Evolutionary conservation across 2,329 filamentous ascomycete species (phyloP).

Genomic region (Lasiodiplodia hormozganensis): DNA sequence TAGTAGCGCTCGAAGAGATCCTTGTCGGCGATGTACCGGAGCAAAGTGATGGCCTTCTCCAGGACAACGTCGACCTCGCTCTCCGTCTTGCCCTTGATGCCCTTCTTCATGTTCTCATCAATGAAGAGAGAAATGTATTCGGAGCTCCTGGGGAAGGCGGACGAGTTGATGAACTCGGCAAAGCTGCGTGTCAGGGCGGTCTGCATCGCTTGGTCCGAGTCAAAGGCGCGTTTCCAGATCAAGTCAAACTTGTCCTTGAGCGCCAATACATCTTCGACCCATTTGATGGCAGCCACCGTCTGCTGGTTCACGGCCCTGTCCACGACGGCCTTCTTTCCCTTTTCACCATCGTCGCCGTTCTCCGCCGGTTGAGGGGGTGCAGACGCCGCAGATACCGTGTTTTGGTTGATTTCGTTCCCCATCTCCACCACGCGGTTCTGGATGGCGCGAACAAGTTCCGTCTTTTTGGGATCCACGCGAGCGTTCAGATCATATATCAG

Average conservation of each 20-base stretch:
- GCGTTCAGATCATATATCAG: conserved; percentile 81
- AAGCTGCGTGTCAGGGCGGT: conserved; percentile 87
- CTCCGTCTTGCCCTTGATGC: conserved; percentile 91
- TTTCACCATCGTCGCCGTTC: conserved; percentile 58
- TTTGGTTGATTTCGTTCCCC: conserved; percentile 81
- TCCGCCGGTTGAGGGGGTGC: conserved; percentile 45
- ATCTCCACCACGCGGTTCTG: conserved; percentile 79
- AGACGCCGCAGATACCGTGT: conserved; percentile 43
- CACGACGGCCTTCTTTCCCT: conserved; percentile 52
- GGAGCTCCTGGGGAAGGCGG: conserved; percentile 75
- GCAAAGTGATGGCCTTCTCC: conserved; percentile 86
- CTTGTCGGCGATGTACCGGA: conserved; percentile 89
- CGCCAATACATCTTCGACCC: conserved; percentile 88
- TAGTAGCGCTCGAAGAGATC: conserved; percentile 98
- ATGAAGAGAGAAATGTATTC: conserved; percentile 97
- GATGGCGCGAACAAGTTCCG: conserved; percentile 72
- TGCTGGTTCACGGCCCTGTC: conserved; percentile 72
- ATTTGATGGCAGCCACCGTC: conserved; percentile 86
- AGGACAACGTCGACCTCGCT: conserved; percentile 81
- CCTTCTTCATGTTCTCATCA: conserved; percentile 93
- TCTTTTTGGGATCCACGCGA: conserved; percentile 77
- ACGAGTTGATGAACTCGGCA: conserved; percentile 85
- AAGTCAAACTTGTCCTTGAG: conserved; percentile 90
- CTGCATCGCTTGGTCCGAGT: conserved; percentile 77
- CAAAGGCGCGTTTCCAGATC: conserved; percentile 77